Conservation (phyloP, 1,284 basidiomycete species). For the Marasmius tenuissimus region DNA sequence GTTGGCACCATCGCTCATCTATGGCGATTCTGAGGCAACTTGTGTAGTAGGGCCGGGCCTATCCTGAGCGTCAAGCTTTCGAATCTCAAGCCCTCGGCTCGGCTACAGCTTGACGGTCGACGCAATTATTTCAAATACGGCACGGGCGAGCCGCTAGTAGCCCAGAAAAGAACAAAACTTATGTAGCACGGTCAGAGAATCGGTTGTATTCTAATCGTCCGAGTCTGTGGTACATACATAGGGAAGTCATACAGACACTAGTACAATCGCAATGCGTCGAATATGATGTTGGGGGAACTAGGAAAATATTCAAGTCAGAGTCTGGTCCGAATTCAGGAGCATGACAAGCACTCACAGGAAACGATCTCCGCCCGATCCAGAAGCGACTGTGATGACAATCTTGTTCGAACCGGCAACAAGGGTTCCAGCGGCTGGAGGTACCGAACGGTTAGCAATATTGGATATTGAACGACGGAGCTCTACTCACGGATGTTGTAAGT, state of each 20-base stretch:
- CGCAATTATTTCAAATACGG: too few species aligned
- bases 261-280: conserved; percentile 23
- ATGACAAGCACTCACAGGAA: conserved; percentile 25
- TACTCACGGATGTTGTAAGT: conserved; percentile 31
- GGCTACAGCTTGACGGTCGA: too few species aligned
- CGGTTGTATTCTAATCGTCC: too few species aligned
- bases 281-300: conserved; percentile 33
- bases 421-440: conserved; percentile 24
- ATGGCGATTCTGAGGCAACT: too few species aligned
- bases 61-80: too few species aligned
- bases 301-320: background rate
- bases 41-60: too few species aligned
- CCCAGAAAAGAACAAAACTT: too few species aligned
- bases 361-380: conserved; percentile 29
- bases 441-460: background rate
- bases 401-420: conserved; percentile 24
- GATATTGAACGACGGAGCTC: too few species aligned
- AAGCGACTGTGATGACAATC: conserved; percentile 32
- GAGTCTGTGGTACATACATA: background rate
- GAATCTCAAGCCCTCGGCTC: too few species aligned
- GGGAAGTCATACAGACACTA: background rate
- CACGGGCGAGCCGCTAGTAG: too few species aligned
- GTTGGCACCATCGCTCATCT: too few species aligned
- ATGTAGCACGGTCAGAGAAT: too few species aligned
- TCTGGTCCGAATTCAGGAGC: background rate